Evolutionary conservation across 2,329 filamentous ascomycete genomes (phyloP).

Genomic region (Scedosporium apiospermum): DNA sequence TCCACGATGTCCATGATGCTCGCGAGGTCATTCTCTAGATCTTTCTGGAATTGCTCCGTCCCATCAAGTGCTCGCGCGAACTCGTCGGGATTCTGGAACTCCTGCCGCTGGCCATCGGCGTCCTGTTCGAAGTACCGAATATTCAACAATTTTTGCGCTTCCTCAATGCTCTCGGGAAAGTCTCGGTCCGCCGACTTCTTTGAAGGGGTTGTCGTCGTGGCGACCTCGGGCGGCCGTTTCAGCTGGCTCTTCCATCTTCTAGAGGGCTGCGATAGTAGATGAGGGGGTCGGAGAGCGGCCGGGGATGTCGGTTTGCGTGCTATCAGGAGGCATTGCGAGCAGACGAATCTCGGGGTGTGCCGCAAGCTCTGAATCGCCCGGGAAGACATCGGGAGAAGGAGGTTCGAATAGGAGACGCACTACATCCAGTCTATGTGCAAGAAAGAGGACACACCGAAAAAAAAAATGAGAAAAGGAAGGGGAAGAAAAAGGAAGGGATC

Average conservation of each 20-base stretch:
- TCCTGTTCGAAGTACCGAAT: slow-evolving; percentile 34
- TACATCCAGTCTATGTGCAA: not conserved
- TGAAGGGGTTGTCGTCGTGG: not conserved
- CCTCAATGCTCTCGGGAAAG: slow-evolving; percentile 2
- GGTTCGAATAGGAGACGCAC: slow-evolving; percentile 4
- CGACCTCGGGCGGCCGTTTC: not conserved
- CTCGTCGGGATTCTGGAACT: slow-evolving; percentile 28
- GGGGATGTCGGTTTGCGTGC: not conserved
- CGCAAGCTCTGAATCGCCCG: slow-evolving; percentile 7
- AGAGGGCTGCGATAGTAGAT: not conserved
- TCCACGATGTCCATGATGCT: slow-evolving; percentile 3
- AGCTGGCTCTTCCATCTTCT: slow-evolving; percentile 2
- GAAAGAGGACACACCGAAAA: not conserved
- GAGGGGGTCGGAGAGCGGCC: not conserved
- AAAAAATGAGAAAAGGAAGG: not conserved
- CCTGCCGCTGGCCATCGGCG: slow-evolving; percentile 22
- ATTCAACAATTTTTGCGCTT: slow-evolving; percentile 5
- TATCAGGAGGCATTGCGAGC: slow-evolving; percentile 3
- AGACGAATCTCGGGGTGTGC: slow-evolving; percentile 2
- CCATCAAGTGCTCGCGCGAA: slow-evolving; percentile 29
- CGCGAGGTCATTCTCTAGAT: slow-evolving; percentile 15
- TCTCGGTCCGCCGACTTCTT: not conserved
- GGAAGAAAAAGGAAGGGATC: not conserved
- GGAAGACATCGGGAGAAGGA: slow-evolving; percentile 9
- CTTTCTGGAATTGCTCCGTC: slow-evolving; percentile 17